phyloP scores from a whole-genome alignment of 768 basidiomycete species.

The Boletus vermiculosoides region DNA sequence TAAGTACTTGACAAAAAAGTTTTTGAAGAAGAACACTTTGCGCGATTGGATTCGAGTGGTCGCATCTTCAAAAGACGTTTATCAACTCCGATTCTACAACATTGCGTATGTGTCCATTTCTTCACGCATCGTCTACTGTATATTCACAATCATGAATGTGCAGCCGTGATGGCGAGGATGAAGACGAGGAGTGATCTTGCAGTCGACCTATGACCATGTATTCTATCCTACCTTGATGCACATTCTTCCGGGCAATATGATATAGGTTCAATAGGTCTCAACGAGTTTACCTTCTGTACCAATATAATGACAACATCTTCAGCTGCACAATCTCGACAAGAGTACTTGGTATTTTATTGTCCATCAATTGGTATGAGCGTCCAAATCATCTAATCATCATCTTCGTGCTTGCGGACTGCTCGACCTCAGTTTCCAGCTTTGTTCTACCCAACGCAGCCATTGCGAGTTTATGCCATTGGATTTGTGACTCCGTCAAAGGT shows the following conservation, averaged over 20 bases:
- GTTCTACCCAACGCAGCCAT: conserved; percentile 57
- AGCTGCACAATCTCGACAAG: background rate
- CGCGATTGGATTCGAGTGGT: conserved; percentile 99
- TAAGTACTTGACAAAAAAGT: conserved; percentile 99
- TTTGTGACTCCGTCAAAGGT: conserved; percentile 54
- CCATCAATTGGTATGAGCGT: background rate
- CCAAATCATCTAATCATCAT: conserved; percentile 20
- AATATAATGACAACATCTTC: background rate
- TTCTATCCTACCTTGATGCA: background rate
- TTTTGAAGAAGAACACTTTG: conserved; percentile 95
- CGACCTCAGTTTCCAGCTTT: conserved; percentile 36
- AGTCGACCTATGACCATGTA: background rate
- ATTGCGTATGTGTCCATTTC: conserved; percentile 59
- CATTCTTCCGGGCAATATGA: conserved; percentile 9
- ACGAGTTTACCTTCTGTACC: background rate
- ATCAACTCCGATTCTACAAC: conserved; percentile 94
- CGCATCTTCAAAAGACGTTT: conserved; percentile 88
- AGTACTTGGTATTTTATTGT: background rate
- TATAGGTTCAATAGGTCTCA: background rate
- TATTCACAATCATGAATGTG: background rate
- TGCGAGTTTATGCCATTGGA: conserved; percentile 72
- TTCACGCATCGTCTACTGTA: background rate
- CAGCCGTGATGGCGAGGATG: conserved; percentile 53
- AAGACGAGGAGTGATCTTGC: conserved; percentile 45
- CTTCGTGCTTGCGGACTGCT: conserved; percentile 9